Conservation (phyloP, 176 grass and related monocot species). For the Carex littledalei region DNA sequence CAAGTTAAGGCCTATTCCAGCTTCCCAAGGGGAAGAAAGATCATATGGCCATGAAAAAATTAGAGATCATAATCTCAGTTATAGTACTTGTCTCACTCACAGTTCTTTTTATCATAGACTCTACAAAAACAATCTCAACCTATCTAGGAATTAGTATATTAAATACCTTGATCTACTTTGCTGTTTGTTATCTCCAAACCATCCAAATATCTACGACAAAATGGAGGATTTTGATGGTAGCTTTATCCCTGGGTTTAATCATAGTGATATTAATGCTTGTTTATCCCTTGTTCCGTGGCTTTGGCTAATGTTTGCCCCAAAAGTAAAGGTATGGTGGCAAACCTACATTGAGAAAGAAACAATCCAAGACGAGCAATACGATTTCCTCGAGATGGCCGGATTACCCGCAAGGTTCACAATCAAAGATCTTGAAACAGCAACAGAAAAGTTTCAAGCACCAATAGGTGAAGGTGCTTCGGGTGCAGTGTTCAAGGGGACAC, state of each 20-base stretch:
- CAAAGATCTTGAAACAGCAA: slow-evolving; percentile 7
- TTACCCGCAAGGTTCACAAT: not conserved
- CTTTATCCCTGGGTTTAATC: not conserved
- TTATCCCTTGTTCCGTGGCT: not conserved
- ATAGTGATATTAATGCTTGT: not conserved
- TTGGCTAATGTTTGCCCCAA: not conserved
- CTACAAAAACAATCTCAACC: not conserved
- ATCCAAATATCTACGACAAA: not conserved
- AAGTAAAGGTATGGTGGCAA: not conserved
- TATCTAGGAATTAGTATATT: not conserved
- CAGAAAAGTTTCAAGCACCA: slow-evolving; percentile 27
- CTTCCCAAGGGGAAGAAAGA: not conserved
- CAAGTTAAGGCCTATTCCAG: no score
- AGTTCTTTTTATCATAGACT: not conserved
- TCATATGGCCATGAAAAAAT: not conserved
- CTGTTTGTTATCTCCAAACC: not conserved
- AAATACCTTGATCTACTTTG: not conserved
- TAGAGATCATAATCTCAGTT: not conserved
- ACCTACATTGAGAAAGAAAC: not conserved
- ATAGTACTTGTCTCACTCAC: not conserved
- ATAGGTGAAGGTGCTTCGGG: slow-evolving; percentile 45
- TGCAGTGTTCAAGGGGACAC: slow-evolving; percentile 39
- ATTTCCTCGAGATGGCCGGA: not conserved
- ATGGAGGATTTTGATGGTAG: not conserved
- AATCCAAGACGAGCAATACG: not conserved